Conservation (phyloP, 768 basidiomycete genomes). For the Hygrophoropsis aurantiaca region DNA sequence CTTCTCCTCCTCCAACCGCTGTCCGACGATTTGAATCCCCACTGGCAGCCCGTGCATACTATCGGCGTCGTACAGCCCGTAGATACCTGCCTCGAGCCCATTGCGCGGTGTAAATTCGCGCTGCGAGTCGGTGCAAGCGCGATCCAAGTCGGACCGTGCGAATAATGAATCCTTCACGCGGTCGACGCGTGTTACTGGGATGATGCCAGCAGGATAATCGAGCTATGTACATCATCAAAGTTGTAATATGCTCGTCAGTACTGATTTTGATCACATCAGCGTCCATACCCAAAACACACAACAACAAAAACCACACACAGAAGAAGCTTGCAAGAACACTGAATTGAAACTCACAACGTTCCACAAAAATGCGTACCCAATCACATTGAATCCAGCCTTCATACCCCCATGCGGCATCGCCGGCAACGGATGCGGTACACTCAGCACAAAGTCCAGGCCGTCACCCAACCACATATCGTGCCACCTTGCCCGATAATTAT, state of each 20-base stretch:
- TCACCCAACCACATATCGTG: constrained; percentile 31
- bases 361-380: constrained; percentile 58
- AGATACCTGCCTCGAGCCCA: constrained; percentile 42
- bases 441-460: constrained; percentile 54
- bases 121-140: no score
- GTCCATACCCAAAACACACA: constrained; percentile 2
- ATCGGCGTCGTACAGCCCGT: constrained; percentile 49
- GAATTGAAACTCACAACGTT: constrained; percentile 44
- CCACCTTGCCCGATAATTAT: constrained; percentile 28
- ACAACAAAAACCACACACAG: not conserved
- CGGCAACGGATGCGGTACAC: constrained; percentile 53
- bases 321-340: not conserved
- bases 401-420: constrained; percentile 48
- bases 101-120: constrained; percentile 36
- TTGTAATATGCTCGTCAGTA: constrained; percentile 4
- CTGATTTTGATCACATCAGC: not conserved
- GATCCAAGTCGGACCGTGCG: no score
- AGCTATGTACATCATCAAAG: no score
- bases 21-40: constrained; percentile 56
- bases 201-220: constrained; percentile 50
- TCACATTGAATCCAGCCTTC: constrained; percentile 46
- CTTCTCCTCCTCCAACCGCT: constrained; percentile 64
- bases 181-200: constrained; percentile 51
- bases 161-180: constrained; percentile 34
- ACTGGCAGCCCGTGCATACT: constrained; percentile 62